A percentile compares a stretch with the other conserved stretches of the same genome.
phyloP scores from a whole-genome alignment of 306 rosid species.

The Vicia faba region DNA sequence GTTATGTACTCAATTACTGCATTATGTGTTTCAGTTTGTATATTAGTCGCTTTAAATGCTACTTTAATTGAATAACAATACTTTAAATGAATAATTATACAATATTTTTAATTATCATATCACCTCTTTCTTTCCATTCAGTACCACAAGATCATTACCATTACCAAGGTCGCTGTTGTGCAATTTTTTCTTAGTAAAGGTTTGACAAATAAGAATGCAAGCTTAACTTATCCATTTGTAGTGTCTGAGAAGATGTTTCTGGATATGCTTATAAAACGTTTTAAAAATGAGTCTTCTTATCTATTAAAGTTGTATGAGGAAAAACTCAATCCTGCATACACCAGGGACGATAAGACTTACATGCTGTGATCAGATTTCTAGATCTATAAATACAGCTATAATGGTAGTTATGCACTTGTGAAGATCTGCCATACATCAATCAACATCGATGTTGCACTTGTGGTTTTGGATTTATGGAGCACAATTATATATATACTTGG shows the following conservation, averaged over 20 bases:
- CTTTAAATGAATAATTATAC: too few relatives aligned
- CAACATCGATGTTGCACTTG: too few relatives aligned
- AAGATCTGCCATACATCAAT: too few relatives aligned
- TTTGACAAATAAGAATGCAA: constrained; percentile 29
- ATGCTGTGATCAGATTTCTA: neutral
- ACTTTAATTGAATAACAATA: too few relatives aligned
- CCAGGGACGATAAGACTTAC: neutral
- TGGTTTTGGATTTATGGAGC: too few relatives aligned
- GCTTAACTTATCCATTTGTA: neutral
- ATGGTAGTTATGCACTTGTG: neutral
- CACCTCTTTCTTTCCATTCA: too few relatives aligned
- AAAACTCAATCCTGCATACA: neutral
- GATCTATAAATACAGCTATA: neutral
- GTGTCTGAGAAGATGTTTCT: neutral
- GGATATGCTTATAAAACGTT: neutral
- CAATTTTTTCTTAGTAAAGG: constrained; percentile 44
- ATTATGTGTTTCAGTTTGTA: too few relatives aligned
- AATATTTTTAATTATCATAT: too few relatives aligned
- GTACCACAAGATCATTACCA: too few relatives aligned
- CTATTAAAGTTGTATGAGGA: neutral
- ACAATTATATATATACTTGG: too few relatives aligned
- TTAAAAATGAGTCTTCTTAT: constrained; percentile 8
- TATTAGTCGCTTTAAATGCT: too few relatives aligned
- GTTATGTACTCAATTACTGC: too few relatives aligned
- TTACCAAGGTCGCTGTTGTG: constrained; percentile 35